Base-by-base conservation (phyloP, 495 filamentous ascomycete species). In the Trypethelium eluteriae region DNA sequence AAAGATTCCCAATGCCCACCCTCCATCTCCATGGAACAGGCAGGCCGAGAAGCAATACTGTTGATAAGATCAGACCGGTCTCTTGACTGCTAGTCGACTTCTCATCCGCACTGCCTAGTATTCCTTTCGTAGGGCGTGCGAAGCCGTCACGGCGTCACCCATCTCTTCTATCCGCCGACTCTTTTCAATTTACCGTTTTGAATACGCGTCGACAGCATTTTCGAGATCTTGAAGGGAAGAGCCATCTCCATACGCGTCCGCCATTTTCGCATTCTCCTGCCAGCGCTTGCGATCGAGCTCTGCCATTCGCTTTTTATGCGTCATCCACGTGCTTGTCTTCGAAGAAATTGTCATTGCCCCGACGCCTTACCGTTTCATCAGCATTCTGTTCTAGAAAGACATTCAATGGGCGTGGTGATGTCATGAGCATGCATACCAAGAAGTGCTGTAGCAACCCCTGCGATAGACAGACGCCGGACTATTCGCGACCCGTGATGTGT, bases 241-340 rank as follows among this genome's bases (percentile, higher is more conserved):
- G 5, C 53, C 53, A 36, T 59, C 53, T 36, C 53, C 53, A 36
- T 59, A 59, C 32, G 53, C 53, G 10, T 59, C 53, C 32, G 53
- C 32, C 53, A 59, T 59, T 36, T 36, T 59, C 14, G 53, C 53
- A 59, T 59, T 59, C 53, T 59, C 53, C 53, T 59, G 2, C 53
- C 53, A 59, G 3, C 53, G 53, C 53, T 59, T 59, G 7, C 53
- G 53, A 14, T 59, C 53, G 11, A 59, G 53, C 53, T 59, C 53
- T 18, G 53, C 53, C 53, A 36, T 59, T 36, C 10, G 34, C 2
- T 36, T 59, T 32, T 59, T 34, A 34, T 36, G 25, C 53, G 53
- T 10, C 32, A 59, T 5, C 53, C 53, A 59, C 53, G 32, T 1
- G 5, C 14, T 59, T 32, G 53, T 59, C 14, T 59, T 34, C 25